phyloP scores from a whole-genome alignment of 345 rosid genomes.

The Syzygium jambos region DNA sequence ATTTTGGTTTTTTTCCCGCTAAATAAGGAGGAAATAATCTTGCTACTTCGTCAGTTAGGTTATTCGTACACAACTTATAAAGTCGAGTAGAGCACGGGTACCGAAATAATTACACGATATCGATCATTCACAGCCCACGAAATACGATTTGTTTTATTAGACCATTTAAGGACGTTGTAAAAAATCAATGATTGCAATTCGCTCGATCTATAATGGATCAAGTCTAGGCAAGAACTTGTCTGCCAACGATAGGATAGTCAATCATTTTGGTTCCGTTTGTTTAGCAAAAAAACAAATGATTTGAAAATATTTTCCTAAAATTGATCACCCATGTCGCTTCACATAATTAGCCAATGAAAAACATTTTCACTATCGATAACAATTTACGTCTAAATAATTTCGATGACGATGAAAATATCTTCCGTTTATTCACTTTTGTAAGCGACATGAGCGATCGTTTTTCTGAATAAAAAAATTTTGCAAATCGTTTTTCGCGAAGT shows the following conservation, averaged over 20 bases:
- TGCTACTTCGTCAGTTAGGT: background rate
- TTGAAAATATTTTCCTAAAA: background rate
- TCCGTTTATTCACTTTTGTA: background rate
- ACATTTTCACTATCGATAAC: background rate
- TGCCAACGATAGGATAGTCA: background rate
- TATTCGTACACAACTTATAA: background rate
- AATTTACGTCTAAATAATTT: too few relatives aligned
- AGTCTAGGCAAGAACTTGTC: background rate
- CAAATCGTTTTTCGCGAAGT: rapidly evolving
- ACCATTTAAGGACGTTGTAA: background rate
- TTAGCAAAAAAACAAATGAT: background rate
- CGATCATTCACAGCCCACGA: background rate
- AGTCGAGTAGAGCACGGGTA: background rate
- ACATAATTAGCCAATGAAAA: background rate
- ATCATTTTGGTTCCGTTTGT: background rate
- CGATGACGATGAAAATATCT: background rate
- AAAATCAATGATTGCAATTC: background rate
- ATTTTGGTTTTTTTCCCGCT: background rate
- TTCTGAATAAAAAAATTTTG: rapidly evolving
- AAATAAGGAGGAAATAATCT: background rate
- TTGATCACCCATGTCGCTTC: rapidly evolving
- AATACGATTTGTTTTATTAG: background rate
- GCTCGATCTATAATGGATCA: background rate
- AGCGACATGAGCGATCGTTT: background rate
- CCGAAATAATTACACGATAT: background rate